These are phyloP conservation scores for Trametes gibbosa DNA, from an alignment of 768 basidiomycete genomes.

Conservation along the genomic window DNA sequence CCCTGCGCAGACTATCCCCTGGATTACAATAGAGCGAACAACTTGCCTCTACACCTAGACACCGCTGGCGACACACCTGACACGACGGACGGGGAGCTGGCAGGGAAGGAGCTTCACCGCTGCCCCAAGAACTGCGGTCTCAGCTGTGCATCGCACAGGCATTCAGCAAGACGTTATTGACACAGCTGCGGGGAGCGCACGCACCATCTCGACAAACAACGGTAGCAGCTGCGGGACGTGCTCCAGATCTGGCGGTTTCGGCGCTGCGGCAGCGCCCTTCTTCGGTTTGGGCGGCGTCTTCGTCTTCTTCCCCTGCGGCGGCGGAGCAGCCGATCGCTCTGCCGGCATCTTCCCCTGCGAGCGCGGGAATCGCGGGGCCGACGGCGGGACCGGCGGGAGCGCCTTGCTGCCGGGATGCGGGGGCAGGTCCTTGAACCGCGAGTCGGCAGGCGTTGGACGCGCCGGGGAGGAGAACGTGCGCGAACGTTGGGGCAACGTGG, in stretches of 20 bases:
- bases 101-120: constrained; percentile 1
- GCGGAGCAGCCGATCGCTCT: neutral
- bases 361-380: constrained; percentile 27
- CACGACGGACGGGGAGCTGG: neutral
- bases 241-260: constrained; percentile 74
- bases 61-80: neutral
- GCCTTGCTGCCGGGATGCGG: constrained; percentile 39
- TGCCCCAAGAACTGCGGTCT: constrained; percentile 39
- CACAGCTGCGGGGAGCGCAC: constrained; percentile 23
- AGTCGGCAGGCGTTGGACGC: neutral
- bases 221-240: constrained; percentile 83
- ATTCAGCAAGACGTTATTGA: neutral
- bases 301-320: constrained; percentile 14
- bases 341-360: constrained; percentile 1
- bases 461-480: constrained; percentile 4
- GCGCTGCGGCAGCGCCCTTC: constrained; percentile 44
- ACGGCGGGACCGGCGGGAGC: constrained; percentile 41
- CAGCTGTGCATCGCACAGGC: constrained; percentile 27
- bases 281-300: constrained; percentile 22
- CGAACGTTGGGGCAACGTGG: neutral
- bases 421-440: constrained; percentile 17
- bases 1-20: neutral
- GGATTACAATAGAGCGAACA: constrained; percentile 15
- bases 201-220: constrained; percentile 88
- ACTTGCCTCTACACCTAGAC: neutral